Percentiles rank a stretch among this genome's conserved stretches.
These are phyloP conservation scores for Aspergillus conjunctus DNA, from an alignment of 495 filamentous ascomycete genomes.

Conservation along the genomic window DNA sequence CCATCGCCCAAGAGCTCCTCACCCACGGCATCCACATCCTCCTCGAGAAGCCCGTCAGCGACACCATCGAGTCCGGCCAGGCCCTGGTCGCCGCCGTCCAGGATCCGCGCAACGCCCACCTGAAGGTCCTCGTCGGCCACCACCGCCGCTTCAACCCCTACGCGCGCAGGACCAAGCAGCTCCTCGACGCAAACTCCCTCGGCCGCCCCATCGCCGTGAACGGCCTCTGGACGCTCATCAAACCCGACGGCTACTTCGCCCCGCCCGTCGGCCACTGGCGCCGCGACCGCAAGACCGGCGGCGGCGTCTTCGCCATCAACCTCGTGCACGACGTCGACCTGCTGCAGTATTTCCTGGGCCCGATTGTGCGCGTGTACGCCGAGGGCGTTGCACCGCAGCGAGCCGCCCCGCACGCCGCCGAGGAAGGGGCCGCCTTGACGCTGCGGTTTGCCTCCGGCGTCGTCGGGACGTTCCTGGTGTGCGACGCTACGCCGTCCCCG, in stretches of 20 bases:
- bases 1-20: constrained; percentile 52
- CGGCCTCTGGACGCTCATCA: constrained; percentile 57
- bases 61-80: constrained; percentile 44
- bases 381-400: constrained; percentile 49
- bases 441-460: constrained; percentile 58
- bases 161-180: constrained; percentile 49
- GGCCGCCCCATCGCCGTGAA: constrained; percentile 55
- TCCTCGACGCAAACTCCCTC: constrained; percentile 41
- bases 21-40: constrained; percentile 54
- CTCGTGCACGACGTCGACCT: constrained; percentile 63
- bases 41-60: constrained; percentile 60
- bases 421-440: constrained; percentile 60
- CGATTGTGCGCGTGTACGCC: constrained; percentile 53
- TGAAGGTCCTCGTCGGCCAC: constrained; percentile 59
- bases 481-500: constrained; percentile 53
- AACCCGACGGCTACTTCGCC: constrained; percentile 55
- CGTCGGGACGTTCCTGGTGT: constrained; percentile 59
- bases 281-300: constrained; percentile 31
- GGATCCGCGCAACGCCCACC: constrained; percentile 30
- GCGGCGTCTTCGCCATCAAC: constrained; percentile 59
- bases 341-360: constrained; percentile 59
- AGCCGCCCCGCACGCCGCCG: constrained; percentile 44
- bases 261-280: constrained; percentile 51
- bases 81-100: constrained; percentile 31
- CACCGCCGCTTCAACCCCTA: constrained; percentile 64